phyloP scores from a whole-genome alignment of 1,284 basidiomycete species.

The Tilletia setariae region DNA sequence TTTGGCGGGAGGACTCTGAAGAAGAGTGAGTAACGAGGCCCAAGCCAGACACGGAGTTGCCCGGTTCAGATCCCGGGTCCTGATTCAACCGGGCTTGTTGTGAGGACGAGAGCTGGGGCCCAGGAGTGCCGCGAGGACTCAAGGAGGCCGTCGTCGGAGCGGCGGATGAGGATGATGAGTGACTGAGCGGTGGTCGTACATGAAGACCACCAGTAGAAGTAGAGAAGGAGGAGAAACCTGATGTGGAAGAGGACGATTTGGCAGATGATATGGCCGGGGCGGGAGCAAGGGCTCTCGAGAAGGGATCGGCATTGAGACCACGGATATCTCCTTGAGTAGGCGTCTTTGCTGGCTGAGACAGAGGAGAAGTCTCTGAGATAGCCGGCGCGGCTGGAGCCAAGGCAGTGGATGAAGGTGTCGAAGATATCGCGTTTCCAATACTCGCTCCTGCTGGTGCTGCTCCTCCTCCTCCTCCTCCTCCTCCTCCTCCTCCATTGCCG shows the following conservation, averaged over 20 bases:
- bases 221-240: neutral
- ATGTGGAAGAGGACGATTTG: neutral
- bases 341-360: neutral
- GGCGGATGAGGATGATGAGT: too few species aligned
- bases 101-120: too few species aligned
- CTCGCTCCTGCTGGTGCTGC: neutral
- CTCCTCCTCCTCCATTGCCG: neutral
- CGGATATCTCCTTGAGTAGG: conserved; percentile 1
- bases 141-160: too few species aligned
- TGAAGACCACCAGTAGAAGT: neutral
- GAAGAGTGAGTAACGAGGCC: too few species aligned
- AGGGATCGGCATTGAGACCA: conserved; percentile 1
- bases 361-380: neutral
- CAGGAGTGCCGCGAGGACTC: too few species aligned
- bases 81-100: too few species aligned
- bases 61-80: too few species aligned
- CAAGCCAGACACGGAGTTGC: too few species aligned
- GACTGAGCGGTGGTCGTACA: too few species aligned
- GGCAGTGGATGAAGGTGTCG: too few species aligned
- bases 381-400: neutral
- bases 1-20: neutral
- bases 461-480: neutral
- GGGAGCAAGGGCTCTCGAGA: neutral
- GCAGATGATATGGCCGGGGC: neutral
- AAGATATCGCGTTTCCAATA: too few species aligned